Percentiles rank a stretch among this genome's conserved stretches.
Evolutionary conservation across 139 green algal genomes (phyloP).

Genomic region (Zygnema circumcarinatum): DNA sequence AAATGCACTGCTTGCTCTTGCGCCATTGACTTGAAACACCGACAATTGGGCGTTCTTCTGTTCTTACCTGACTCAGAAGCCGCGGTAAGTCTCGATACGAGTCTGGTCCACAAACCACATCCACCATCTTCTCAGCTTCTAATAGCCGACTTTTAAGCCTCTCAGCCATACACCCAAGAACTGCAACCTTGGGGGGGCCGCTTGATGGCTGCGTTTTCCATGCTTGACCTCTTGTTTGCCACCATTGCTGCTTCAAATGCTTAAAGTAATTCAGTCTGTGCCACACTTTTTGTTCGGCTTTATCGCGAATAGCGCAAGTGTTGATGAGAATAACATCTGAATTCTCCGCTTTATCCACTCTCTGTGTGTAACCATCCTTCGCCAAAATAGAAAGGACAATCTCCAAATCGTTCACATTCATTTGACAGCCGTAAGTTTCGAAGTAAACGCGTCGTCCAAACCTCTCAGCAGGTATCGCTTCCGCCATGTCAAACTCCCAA

Average conservation of each 20-base stretch:
- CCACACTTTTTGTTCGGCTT: slow-evolving; percentile 78
- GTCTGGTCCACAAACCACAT: slow-evolving; percentile 88
- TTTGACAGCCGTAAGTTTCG: slow-evolving; percentile 85
- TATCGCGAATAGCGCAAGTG: slow-evolving; percentile 92
- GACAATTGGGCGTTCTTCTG: too few species aligned
- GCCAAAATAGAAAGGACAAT: slow-evolving; percentile 75
- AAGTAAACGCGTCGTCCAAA: slow-evolving; percentile 61
- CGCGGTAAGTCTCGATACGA: slow-evolving; percentile 87
- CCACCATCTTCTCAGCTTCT: slow-evolving; percentile 71
- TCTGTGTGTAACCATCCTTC: slow-evolving; percentile 64
- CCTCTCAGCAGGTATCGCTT: neutral
- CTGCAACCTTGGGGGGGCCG: slow-evolving; percentile 67
- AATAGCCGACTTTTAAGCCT: slow-evolving; percentile 77
- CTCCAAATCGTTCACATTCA: slow-evolving; percentile 85
- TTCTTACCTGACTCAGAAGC: slow-evolving; percentile 73
- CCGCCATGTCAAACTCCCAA: neutral
- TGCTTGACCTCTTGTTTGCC: neutral
- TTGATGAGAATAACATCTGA: slow-evolving; percentile 83
- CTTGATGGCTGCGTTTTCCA: neutral
- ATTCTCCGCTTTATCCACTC: slow-evolving; percentile 41
- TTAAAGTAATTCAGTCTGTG: slow-evolving; percentile 72
- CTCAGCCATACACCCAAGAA: slow-evolving; percentile 95
- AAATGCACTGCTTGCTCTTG: too few species aligned
- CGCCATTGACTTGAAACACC: too few species aligned
- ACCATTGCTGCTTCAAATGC: slow-evolving; percentile 29